Evolutionary conservation across 2,329 filamentous ascomycete genomes (phyloP).

Genomic region (Coniochaeta prunicola): DNA sequence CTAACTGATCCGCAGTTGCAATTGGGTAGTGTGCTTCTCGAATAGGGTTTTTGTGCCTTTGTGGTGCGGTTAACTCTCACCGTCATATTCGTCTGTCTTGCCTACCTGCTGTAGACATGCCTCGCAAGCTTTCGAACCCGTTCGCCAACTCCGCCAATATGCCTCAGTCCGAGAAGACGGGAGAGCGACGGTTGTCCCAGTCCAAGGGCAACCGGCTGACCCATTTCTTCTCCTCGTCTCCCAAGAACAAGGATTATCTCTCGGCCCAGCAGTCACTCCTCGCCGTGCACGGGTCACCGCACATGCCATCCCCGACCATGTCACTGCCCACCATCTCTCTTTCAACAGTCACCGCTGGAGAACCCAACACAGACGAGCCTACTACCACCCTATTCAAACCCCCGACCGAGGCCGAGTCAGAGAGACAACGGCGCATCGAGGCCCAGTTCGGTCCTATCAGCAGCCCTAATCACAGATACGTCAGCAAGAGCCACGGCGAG

Average conservation of each 20-base stretch:
- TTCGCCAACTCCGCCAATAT: conserved; percentile 44
- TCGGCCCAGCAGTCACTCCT: conserved; percentile 62
- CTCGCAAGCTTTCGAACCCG: conserved; percentile 51
- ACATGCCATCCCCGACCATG: conserved; percentile 64
- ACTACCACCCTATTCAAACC: conserved; percentile 81
- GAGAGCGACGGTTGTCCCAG: conserved; percentile 51
- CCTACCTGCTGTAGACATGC: conserved; percentile 36
- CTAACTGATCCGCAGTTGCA: not conserved
- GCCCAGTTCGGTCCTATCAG: conserved; percentile 86
- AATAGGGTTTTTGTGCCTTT: not conserved
- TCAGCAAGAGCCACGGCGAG: conserved; percentile 77
- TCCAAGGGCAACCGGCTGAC: conserved; percentile 70
- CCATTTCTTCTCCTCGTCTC: conserved; percentile 75
- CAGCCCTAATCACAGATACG: conserved; percentile 76
- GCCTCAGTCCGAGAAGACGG: conserved; percentile 39
- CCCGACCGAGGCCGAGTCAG: conserved; percentile 74
- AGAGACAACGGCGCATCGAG: conserved; percentile 68
- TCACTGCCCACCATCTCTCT: conserved; percentile 87
- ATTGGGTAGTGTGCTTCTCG: not conserved
- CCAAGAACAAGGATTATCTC: conserved; percentile 63
- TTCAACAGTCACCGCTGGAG: conserved; percentile 73
- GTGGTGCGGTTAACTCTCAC: not conserved
- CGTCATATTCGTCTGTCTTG: conserved; percentile 3
- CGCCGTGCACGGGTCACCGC: conserved; percentile 53
- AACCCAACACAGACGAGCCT: conserved; percentile 64